Percentiles rank a stretch among this genome's conserved stretches.
Evolutionary conservation across 2,329 filamentous ascomycete genomes (phyloP).

Genomic region (Fusarium virguliforme): DNA sequence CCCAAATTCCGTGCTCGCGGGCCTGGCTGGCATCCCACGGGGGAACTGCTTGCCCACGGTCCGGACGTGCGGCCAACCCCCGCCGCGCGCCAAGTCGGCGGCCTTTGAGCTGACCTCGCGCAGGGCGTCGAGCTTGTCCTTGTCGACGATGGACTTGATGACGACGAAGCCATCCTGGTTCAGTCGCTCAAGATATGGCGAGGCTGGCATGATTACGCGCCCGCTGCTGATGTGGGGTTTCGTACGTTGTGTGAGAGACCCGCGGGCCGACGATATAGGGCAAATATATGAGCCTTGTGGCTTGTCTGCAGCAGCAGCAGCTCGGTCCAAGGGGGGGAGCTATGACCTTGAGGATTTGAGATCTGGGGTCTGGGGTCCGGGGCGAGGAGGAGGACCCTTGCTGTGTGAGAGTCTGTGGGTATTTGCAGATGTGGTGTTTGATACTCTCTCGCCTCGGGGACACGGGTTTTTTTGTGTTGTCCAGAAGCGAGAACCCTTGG

Average conservation of each 20-base stretch:
- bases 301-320: conserved; percentile 19
- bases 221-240: conserved; percentile 24
- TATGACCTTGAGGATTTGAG: conserved; percentile 24
- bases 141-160: conserved; percentile 75
- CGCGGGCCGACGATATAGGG: conserved; percentile 37
- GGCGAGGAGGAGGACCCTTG: conserved; percentile 15
- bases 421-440: conserved; percentile 24
- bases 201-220: conserved; percentile 35
- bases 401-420: conserved; percentile 15
- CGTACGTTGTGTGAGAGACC: conserved; percentile 2
- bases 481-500: conserved; percentile 26
- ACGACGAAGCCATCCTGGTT: conserved; percentile 83
- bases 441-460: conserved; percentile 12
- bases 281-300: conserved; percentile 20
- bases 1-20: conserved; percentile 82
- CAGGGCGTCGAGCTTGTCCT: conserved; percentile 70
- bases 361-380: conserved; percentile 18
- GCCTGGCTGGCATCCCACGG: conserved; percentile 77
- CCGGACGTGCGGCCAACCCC: conserved; percentile 85
- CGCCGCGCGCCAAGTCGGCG: conserved; percentile 75
- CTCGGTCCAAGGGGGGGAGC: conserved; percentile 34
- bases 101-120: conserved; percentile 72
- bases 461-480: conserved; percentile 15
- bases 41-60: conserved; percentile 93
- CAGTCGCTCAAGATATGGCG: conserved; percentile 65